Evolutionary conservation across 768 basidiomycete genomes (phyloP).

Genomic region (Coprinopsis marcescibilis): DNA sequence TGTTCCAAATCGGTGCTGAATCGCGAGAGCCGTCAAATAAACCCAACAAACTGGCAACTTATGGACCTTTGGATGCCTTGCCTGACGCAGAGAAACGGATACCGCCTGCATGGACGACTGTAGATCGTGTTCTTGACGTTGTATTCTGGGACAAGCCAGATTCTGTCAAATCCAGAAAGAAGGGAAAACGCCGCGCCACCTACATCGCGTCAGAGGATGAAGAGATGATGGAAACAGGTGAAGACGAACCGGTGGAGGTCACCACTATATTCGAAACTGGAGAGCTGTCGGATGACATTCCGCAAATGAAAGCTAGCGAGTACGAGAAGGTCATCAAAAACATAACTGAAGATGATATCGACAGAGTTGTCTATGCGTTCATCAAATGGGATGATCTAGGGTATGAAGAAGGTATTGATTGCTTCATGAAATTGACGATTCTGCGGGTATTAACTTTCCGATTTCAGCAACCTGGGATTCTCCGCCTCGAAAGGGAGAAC

Average conservation of each 20-base stretch:
- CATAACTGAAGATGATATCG: constrained; percentile 46
- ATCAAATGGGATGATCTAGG: constrained; percentile 91
- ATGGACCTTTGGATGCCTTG: constrained; percentile 34
- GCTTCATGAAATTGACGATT: background rate
- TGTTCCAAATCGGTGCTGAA: constrained; percentile 33
- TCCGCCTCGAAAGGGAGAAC: constrained; percentile 58
- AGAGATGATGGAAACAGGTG: constrained; percentile 25
- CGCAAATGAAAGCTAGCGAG: constrained; percentile 56
- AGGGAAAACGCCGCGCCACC: constrained; percentile 19
- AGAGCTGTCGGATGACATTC: constrained; percentile 49
- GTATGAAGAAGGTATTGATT: constrained; percentile 80
- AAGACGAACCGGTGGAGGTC: constrained; percentile 25
- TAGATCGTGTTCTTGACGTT: constrained; percentile 89
- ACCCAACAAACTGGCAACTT: constrained; percentile 21
- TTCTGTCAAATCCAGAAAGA: constrained; percentile 18
- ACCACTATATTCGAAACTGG: constrained; percentile 49
- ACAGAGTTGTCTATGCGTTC: constrained; percentile 73
- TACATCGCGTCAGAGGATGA: constrained; percentile 24
- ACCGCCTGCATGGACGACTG: constrained; percentile 76
- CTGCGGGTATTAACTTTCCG: constrained; percentile 5
- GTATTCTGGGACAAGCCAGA: constrained; percentile 45
- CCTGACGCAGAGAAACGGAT: constrained; percentile 71
- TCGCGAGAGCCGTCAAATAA: constrained; percentile 30
- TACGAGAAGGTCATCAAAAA: constrained; percentile 46
- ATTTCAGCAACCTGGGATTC: constrained; percentile 86